Evolutionary conservation across 208 protist genomes (phyloP), one percentile per base, ranked within the genome.

Genomic region (Vickermania ingenoplastis): DNA sequence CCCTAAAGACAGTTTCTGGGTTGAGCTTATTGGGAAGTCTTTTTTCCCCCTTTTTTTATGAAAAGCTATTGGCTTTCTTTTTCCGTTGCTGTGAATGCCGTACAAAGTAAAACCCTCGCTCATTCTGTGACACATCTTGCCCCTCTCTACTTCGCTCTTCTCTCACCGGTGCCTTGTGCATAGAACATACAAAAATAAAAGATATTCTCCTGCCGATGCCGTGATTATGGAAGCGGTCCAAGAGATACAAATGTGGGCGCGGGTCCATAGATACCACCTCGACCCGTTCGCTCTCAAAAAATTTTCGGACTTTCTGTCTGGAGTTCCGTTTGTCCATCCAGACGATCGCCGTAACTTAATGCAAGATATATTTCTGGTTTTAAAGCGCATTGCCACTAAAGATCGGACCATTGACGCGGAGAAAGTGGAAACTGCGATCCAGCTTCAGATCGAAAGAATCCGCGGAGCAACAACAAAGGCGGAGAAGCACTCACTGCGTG

Each of bases 261-360:
- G 77, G 30, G 81, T 78, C 7, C 72, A 87, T 63, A 79, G 91
- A 65, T 94, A 85, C 54, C 65, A 77, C 13, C 59, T 94, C 48
- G 81, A 91, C 60, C 87, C 87, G 0, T 72, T 74, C n/a, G 87
- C 87, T 0, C 56, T 94, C 17, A 80, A 81, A 36, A 63, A 76
- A 0, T 65, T 91, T 17, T 75, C 71, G 7, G 73, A 83, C 25
- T 86, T 85, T 61, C 17, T 45, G 36, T 30, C 91, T 17, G 63
- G 48, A 50, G 74, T 67, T 28, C 57, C 76, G 13, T 67, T 63
- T n/a, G 59, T 56, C 11, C 71, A 75, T 48, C 63, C 68, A 28
- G 71, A 75, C 31, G 59, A 67, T 48, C 76, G 74, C n/a, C 69
- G 68, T 24, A 61, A 71, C 54, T 59, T 81, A 22, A 61, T 93